A percentile compares a stretch with the other conserved stretches of the same genome.
Evolutionary conservation across 1,284 basidiomycete genomes (phyloP).

Genomic region (Exsudoporus floridanus): DNA sequence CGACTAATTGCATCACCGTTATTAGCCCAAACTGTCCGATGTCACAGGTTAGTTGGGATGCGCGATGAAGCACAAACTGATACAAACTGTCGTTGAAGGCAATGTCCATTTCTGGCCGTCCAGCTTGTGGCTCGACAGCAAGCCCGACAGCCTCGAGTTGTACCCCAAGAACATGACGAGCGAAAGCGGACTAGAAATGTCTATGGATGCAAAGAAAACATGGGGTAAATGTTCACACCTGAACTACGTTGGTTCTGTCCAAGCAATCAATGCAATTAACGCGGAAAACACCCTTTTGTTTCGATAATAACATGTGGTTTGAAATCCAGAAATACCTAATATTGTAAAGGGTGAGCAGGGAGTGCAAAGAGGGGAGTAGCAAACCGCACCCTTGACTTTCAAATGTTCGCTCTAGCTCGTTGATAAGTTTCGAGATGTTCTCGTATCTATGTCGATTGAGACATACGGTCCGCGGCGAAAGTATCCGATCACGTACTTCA

Average conservation of each 20-base stretch:
- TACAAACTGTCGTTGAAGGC: slow-evolving; percentile 83
- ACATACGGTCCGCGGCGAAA: background rate
- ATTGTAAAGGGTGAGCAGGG: background rate
- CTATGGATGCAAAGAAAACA: slow-evolving; percentile 2
- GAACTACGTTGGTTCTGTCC: slow-evolving; percentile 89
- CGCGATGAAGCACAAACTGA: background rate
- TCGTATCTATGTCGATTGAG: slow-evolving; percentile 61
- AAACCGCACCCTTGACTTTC: slow-evolving; percentile 62
- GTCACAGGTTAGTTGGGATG: slow-evolving; percentile 2
- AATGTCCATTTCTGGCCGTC: slow-evolving; percentile 63
- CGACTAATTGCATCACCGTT: slow-evolving; percentile 88
- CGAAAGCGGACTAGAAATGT: slow-evolving; percentile 76
- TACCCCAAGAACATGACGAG: slow-evolving; percentile 74
- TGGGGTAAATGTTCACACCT: slow-evolving; percentile 44
- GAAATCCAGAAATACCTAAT: slow-evolving; percentile 84
- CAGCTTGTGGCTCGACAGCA: slow-evolving; percentile 49
- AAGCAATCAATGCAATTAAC: slow-evolving; percentile 93
- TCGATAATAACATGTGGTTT: slow-evolving; percentile 66
- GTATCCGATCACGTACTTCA: slow-evolving; percentile 62
- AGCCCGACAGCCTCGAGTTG: slow-evolving; percentile 83
- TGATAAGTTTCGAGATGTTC: slow-evolving; percentile 81
- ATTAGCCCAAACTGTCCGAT: slow-evolving; percentile 83
- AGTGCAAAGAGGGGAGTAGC: background rate
- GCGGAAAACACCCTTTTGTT: slow-evolving; percentile 83
- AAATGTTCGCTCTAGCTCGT: slow-evolving; percentile 70